A percentile compares a stretch with the other conserved stretches of the same genome.
Conservation (phyloP, 805 yeast species). For the Metschnikowia sp. region DNA sequence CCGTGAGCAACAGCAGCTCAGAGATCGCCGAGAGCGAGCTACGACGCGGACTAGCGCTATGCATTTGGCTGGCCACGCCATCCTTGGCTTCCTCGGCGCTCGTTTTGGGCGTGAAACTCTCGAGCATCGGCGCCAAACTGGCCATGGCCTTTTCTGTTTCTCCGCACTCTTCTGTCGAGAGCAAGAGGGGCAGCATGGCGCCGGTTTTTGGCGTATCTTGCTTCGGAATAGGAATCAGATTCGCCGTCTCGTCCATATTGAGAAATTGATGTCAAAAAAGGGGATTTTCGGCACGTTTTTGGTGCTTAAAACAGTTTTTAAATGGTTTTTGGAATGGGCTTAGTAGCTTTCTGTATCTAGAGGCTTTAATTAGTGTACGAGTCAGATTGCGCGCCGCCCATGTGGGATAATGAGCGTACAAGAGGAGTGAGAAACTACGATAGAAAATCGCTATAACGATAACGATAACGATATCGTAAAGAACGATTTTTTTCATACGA, state of each 20-base stretch:
- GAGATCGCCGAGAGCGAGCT: slow-evolving; percentile 17
- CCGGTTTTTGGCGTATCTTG: slow-evolving; percentile 1
- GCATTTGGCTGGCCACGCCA: slow-evolving; percentile 17
- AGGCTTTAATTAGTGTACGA: too few species aligned
- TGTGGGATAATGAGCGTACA: too few species aligned
- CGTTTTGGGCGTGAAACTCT: slow-evolving; percentile 69
- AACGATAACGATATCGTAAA: too few species aligned
- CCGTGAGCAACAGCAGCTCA: slow-evolving; percentile 15
- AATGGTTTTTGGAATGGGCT: too few species aligned
- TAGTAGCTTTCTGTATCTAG: too few species aligned
- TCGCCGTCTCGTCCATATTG: not conserved
- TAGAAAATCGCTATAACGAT: too few species aligned
- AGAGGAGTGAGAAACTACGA: too few species aligned
- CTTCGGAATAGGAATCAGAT: slow-evolving; percentile 13
- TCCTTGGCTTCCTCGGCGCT: slow-evolving; percentile 40
- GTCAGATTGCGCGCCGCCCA: too few species aligned
- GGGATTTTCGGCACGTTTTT: not conserved
- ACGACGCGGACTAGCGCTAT: slow-evolving; percentile 14
- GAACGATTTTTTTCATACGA: too few species aligned
- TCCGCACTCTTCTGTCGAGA: slow-evolving; percentile 11
- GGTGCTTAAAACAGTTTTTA: not conserved
- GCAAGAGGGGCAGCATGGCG: slow-evolving; percentile 17
- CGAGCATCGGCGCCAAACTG: slow-evolving; percentile 75
- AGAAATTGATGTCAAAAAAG: too few species aligned
- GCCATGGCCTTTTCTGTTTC: slow-evolving; percentile 61